These are phyloP conservation scores for Lepiota venenata DNA, from an alignment of 768 basidiomycete genomes.

Conservation along the genomic window DNA sequence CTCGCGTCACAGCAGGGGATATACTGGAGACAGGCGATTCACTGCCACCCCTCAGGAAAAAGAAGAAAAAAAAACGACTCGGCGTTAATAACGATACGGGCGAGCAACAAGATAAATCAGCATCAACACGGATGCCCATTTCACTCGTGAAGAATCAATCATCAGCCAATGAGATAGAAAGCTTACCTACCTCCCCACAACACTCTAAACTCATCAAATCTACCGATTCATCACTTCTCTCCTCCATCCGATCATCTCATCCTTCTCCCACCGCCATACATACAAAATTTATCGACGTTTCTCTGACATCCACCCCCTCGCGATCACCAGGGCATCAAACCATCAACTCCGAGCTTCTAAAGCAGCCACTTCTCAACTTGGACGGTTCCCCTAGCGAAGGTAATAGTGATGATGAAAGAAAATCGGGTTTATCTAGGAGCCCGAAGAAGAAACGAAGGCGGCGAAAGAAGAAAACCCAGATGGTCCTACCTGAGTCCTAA, in stretches of 20 bases:
- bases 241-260: not conserved
- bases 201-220: not conserved
- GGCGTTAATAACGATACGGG: not conserved
- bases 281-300: not conserved
- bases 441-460: conserved; percentile 54
- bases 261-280: not conserved
- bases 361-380: conserved; percentile 53
- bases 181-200: not conserved
- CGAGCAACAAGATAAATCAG: not conserved
- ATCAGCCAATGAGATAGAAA: not conserved
- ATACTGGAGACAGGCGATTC: not conserved
- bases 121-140: not conserved
- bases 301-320: conserved; percentile 16
- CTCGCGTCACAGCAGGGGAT: not conserved
- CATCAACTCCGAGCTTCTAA: conserved; percentile 18
- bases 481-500: not conserved
- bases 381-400: conserved; percentile 36
- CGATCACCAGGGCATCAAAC: not conserved
- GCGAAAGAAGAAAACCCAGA: conserved; percentile 49
- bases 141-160: not conserved
- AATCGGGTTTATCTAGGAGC: conserved; percentile 17
- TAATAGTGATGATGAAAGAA: conserved; percentile 27
- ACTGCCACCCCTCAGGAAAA: not conserved
- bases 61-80: not conserved
- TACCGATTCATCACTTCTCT: not conserved